Base-by-base conservation (phyloP, 1,284 basidiomycete species). In the Ustilago crameri region DNA sequence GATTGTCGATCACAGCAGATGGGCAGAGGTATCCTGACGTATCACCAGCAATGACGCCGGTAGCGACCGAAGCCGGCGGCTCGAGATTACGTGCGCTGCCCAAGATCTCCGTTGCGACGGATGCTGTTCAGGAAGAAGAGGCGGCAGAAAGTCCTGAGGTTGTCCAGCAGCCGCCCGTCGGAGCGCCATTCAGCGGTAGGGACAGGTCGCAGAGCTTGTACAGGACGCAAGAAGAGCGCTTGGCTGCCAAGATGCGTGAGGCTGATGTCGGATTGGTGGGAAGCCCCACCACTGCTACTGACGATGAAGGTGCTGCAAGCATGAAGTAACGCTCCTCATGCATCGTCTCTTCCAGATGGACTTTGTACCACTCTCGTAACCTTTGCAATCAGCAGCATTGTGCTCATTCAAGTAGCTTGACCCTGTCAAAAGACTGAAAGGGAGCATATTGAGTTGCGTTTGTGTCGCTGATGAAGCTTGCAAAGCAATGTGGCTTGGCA, bases 191-290 rank as follows among this genome's bases (percentile, higher is more conserved):
- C 9, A 12, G 17, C 4, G 49, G 40, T 5, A 56, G 56, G 34
- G 32, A 22, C 18, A 47, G 57, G 26, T 52, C 52, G 2, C 41
- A 35, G 24, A 60, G 54, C 23, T 53, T 54, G 41, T 38, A 57
- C 18, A 53, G 67, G 35, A 65, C 57, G 45, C 67, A 60, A 26
- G 68, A 72, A 18, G 73, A 75, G 38, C 51, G 61, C 4, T 37
- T 75, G 15, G 64, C 64, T 23, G 73, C 68, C 14, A 72, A 54
- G 51, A 51, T 75, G 64, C 60, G 73, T n/a, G 73, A 75, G 43
- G 73, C 73, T 1, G 73, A 75, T 40, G 53, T 75, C 35, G 73
- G 73, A 9, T 42, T 75, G 42, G 51, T 75, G 12, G 73, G 73
- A n/a, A 68, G 64, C 37, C 73, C 73, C 9, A 75, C 64, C 5